Evolutionary conservation across 352 stramenopile species (phyloP).

Genomic region (Albugo laibachii): DNA sequence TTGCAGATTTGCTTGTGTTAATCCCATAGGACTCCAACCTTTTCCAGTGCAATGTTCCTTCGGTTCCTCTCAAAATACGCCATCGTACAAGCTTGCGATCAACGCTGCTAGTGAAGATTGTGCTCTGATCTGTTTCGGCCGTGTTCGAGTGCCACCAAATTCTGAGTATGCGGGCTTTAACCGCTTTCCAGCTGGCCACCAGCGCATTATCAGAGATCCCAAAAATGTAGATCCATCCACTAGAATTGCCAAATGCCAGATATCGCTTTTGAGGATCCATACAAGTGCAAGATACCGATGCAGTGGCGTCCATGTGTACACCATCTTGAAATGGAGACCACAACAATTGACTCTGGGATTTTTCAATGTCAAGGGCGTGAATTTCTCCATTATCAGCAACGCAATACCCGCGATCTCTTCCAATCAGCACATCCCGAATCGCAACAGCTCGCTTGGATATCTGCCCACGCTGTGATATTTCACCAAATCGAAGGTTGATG

Average conservation of each 20-base stretch:
- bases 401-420: no score
- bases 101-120: slow-evolving; percentile 36
- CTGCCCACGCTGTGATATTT: no score
- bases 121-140: slow-evolving; percentile 3
- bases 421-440: no score
- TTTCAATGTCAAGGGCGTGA: slow-evolving; percentile 11
- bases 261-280: slow-evolving; percentile 11
- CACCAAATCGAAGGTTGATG: no score
- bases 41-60: no score
- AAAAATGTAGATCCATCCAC: slow-evolving; percentile 27
- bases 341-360: no score
- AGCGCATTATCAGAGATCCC: slow-evolving; percentile 15
- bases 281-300: background rate
- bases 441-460: no score
- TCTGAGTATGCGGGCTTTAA: slow-evolving; percentile 43
- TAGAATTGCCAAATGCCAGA: slow-evolving; percentile 34
- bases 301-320: no score
- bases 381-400: slow-evolving; percentile 2
- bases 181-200: slow-evolving; percentile 21
- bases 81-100: slow-evolving; percentile 47
- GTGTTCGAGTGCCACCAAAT: slow-evolving; percentile 20
- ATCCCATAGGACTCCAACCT: background rate
- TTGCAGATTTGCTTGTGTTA: slow-evolving; percentile 36
- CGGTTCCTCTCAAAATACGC: slow-evolving; percentile 2
- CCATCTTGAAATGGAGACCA: no score